Percentiles rank a stretch among this genome's conserved stretches.
Evolutionary conservation across 768 basidiomycete genomes (phyloP).

Genomic region (Kwoniella dejecticola): DNA sequence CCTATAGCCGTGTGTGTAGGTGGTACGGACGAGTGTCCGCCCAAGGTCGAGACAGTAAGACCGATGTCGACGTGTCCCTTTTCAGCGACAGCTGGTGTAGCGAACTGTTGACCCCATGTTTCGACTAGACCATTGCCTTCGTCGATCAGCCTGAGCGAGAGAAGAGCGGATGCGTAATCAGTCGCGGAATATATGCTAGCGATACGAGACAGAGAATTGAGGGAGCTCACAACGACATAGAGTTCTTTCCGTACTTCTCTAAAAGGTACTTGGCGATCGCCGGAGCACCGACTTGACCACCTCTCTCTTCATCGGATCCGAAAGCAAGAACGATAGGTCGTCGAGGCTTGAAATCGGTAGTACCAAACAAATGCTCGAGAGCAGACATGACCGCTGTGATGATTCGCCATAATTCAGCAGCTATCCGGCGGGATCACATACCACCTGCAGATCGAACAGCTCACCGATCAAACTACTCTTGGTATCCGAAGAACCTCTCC

Average conservation of each 20-base stretch:
- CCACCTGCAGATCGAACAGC: conserved; percentile 55
- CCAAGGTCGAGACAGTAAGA: conserved; percentile 57
- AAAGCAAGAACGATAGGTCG: conserved; percentile 52
- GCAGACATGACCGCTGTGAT: conserved; percentile 58
- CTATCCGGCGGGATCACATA: too few relatives aligned
- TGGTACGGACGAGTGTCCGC: conserved; percentile 84
- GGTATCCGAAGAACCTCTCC: conserved; percentile 72
- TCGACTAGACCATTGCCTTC: conserved; percentile 68
- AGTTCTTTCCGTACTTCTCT: conserved; percentile 68
- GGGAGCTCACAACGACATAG: conserved; percentile 63
- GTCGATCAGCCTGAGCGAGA: conserved; percentile 65
- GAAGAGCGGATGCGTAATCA: background rate
- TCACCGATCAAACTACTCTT: conserved; percentile 62
- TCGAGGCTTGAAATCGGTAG: conserved; percentile 63
- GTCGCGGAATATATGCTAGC: background rate
- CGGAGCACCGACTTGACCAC: conserved; percentile 55
- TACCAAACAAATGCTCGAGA: conserved; percentile 67
- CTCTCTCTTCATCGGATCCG: conserved; percentile 74
- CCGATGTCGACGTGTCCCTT: conserved; percentile 45
- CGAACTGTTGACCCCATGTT: conserved; percentile 47
- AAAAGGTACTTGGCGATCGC: conserved; percentile 60
- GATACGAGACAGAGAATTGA: background rate
- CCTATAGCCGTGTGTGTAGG: conserved; percentile 79
- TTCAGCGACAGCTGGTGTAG: conserved; percentile 52
- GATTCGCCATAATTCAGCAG: background rate